Conservation (phyloP, 306 rosid genomes). For the Cotoneaster glaucophyllus region DNA sequence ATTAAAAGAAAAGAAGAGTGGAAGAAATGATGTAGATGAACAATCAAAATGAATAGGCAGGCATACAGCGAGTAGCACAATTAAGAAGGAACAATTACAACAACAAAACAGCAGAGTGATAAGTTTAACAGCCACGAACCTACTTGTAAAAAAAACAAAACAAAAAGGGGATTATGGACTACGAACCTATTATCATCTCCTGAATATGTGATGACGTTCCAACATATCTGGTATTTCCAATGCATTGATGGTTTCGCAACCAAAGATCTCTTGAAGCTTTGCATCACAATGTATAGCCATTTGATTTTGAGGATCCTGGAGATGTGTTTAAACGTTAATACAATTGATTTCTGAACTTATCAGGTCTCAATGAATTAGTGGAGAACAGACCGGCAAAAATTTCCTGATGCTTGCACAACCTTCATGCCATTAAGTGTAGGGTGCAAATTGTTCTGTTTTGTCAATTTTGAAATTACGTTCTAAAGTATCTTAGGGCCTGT, state of each 20-base stretch:
- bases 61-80: neutral
- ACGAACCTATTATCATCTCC: constrained; percentile 49
- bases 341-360: constrained; percentile 1
- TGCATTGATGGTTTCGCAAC: constrained; percentile 73
- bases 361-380: neutral
- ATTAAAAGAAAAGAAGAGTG: neutral
- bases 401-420: neutral
- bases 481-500: neutral
- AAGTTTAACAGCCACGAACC: constrained; percentile 18
- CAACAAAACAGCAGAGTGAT: neutral
- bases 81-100: neutral
- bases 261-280: constrained; percentile 72
- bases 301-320: constrained; percentile 71
- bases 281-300: constrained; percentile 63
- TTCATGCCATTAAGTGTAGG: neutral
- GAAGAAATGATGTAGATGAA: neutral
- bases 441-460: neutral
- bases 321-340: constrained; percentile 17
- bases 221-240: constrained; percentile 70
- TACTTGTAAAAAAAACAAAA: constrained; percentile 34
- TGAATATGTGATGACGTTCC: constrained; percentile 60
- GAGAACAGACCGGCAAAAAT: neutral
- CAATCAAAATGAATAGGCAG: neutral
- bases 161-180: neutral
- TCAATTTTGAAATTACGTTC: neutral